These are phyloP conservation scores for Halteria grandinella DNA, from an alignment of 73 alveolate species.

Conservation along the genomic window DNA sequence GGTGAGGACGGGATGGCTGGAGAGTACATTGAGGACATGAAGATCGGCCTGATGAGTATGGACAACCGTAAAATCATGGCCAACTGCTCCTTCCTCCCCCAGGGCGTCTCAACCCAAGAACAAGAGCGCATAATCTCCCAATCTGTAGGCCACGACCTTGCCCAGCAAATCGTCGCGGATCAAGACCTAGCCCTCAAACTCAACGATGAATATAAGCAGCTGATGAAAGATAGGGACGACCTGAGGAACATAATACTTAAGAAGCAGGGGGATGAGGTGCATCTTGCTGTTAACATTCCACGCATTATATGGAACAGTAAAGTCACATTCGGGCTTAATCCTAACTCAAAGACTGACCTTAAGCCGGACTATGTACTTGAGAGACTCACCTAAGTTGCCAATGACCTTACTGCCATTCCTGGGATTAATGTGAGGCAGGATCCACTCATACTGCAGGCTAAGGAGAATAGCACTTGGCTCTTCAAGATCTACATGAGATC, in stretches of 20 bases:
- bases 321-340: conserved; percentile 77
- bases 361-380: conserved; percentile 83
- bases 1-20: conserved; percentile 99
- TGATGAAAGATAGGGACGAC: conserved; percentile 80
- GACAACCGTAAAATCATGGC: conserved; percentile 69
- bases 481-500: conserved; percentile 83
- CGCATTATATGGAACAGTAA: conserved; percentile 86
- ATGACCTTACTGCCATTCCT: conserved; percentile 61
- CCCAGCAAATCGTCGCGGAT: conserved; percentile 63
- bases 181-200: conserved; percentile 61
- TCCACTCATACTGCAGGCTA: conserved; percentile 65
- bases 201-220: conserved; percentile 76
- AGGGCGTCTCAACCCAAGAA: conserved; percentile 14
- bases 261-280: conserved; percentile 85
- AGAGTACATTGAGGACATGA: conserved; percentile 93
- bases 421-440: conserved; percentile 53
- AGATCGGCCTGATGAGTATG: conserved; percentile 75
- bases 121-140: conserved; percentile 11
- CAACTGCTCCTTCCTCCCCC: conserved; percentile 66
- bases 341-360: conserved; percentile 71
- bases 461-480: conserved; percentile 78
- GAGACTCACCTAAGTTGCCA: conserved; percentile 65
- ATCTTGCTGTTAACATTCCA: conserved; percentile 92
- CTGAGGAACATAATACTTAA: conserved; percentile 77
- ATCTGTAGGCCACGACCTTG: conserved; percentile 69